These are phyloP conservation scores for Spathaspora gorwiae DNA, from an alignment of 805 yeast genomes.

Conservation along the genomic window DNA sequence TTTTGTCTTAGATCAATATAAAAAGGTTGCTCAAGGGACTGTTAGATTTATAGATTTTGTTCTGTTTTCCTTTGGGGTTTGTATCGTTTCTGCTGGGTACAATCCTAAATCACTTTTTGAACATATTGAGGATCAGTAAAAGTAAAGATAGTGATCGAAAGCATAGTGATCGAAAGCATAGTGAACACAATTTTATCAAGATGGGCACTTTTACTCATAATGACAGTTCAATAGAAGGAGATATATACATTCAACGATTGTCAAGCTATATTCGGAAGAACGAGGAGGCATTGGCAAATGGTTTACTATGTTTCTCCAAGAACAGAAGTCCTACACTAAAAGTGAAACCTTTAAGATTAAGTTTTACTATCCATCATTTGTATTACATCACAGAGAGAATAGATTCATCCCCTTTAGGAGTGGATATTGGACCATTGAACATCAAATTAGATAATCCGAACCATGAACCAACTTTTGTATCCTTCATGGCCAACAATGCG, in stretches of 20 bases:
- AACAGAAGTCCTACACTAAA: conserved; percentile 16
- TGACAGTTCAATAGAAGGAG: conserved; percentile 48
- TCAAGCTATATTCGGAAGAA: conserved; percentile 51
- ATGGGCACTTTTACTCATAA: conserved; percentile 26
- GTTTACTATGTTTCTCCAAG: conserved; percentile 50
- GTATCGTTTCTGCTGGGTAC: too few species aligned
- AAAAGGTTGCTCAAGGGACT: too few species aligned
- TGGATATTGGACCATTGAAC: conserved; percentile 59
- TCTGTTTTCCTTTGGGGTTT: too few species aligned
- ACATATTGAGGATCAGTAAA: too few species aligned
- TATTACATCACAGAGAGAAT: conserved; percentile 58
- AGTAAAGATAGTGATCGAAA: too few species aligned
- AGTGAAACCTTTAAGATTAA: conserved; percentile 51
- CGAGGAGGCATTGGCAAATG: conserved; percentile 57
- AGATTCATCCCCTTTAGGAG: conserved; percentile 42
- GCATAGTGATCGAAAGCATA: too few species aligned
- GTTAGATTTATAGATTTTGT: too few species aligned
- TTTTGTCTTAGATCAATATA: too few species aligned
- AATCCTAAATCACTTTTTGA: too few species aligned
- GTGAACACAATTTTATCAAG: too few species aligned
- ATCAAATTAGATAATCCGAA: conserved; percentile 55
- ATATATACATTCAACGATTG: conserved; percentile 50
- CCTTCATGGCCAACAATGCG: conserved; percentile 57
- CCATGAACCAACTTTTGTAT: conserved; percentile 50
- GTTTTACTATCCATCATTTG: conserved; percentile 59